Conservation (phyloP, 2,329 filamentous ascomycete species). For the Aphanocladium album region DNA sequence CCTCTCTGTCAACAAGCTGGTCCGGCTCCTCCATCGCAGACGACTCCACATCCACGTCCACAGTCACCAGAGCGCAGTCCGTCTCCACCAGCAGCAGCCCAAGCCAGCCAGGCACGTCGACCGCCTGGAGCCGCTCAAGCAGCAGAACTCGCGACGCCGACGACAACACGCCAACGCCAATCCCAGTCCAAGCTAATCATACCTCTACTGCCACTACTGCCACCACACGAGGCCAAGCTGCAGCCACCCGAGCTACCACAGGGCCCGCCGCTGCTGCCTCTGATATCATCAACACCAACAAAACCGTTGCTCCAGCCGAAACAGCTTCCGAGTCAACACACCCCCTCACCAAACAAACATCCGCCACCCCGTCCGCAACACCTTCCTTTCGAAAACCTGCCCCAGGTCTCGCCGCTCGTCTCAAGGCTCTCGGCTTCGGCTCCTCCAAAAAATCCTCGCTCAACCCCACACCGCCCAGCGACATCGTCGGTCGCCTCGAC, state of each 20-base stretch:
- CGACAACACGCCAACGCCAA: slow-evolving; percentile 9
- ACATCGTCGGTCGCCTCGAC: slow-evolving; percentile 61
- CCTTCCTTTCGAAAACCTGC: slow-evolving; percentile 50
- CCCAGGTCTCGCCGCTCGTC: slow-evolving; percentile 58
- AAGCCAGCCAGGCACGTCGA: slow-evolving; percentile 11
- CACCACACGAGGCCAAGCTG: background rate
- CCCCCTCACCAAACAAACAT: background rate
- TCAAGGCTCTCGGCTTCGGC: slow-evolving; percentile 61
- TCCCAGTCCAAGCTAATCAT: slow-evolving; percentile 3
- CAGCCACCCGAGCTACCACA: background rate
- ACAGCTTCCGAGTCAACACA: background rate
- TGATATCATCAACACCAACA: slow-evolving; percentile 5
- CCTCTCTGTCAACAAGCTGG: slow-evolving; percentile 9
- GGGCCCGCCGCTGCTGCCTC: background rate
- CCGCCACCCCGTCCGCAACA: slow-evolving; percentile 15
- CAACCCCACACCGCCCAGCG: slow-evolving; percentile 21
- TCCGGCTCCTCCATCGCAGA: slow-evolving; percentile 12
- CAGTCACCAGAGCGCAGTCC: slow-evolving; percentile 11
- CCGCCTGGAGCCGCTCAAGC: slow-evolving; percentile 12
- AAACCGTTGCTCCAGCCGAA: no score
- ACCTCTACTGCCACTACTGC: background rate
- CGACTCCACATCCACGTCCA: slow-evolving; percentile 13
- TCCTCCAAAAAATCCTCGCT: slow-evolving; percentile 32
- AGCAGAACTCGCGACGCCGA: slow-evolving; percentile 10
- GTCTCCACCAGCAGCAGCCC: slow-evolving; percentile 13